Evolutionary conservation across 2,329 filamentous ascomycete genomes (phyloP).

Genomic region (Alternaria viburni): DNA sequence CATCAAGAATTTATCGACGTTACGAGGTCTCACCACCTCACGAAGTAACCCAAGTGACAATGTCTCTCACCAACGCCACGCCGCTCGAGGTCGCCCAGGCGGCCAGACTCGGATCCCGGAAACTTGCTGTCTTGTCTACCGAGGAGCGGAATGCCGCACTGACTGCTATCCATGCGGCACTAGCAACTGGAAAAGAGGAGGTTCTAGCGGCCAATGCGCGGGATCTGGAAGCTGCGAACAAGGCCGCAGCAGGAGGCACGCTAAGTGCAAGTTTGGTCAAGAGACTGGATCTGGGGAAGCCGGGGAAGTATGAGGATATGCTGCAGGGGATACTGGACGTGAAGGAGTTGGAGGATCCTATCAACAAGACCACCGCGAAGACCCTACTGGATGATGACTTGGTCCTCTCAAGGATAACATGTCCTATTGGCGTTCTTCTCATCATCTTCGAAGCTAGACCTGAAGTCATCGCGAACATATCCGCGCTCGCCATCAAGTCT

Average conservation of each 20-base stretch:
- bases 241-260: slow-evolving; percentile 75
- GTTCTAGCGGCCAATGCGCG: slow-evolving; percentile 87
- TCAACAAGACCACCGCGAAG: slow-evolving; percentile 82
- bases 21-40: slow-evolving; percentile 12
- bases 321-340: slow-evolving; percentile 93
- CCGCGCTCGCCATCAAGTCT: slow-evolving; percentile 93
- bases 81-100: slow-evolving; percentile 77
- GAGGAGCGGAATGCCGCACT: slow-evolving; percentile 83
- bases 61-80: slow-evolving; percentile 90
- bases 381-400: slow-evolving; percentile 88
- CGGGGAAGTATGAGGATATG: slow-evolving; percentile 98
- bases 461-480: slow-evolving; percentile 98
- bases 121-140: slow-evolving; percentile 78
- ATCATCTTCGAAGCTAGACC: slow-evolving; percentile 98
- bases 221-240: slow-evolving; percentile 77
- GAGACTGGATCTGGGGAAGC: slow-evolving; percentile 81
- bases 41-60: slow-evolving; percentile 23
- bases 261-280: slow-evolving; percentile 85
- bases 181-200: slow-evolving; percentile 70
- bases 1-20: not conserved
- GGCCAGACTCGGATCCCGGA: slow-evolving; percentile 81
- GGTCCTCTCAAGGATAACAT: slow-evolving; percentile 84
- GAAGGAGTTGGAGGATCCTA: slow-evolving; percentile 79
- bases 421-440: slow-evolving; percentile 94
- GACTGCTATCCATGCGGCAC: slow-evolving; percentile 79